Evolutionary conservation across 495 filamentous ascomycete genomes (phyloP), one percentile per base, ranked within the genome.

Genomic region (Eremomyces bilateralis): DNA sequence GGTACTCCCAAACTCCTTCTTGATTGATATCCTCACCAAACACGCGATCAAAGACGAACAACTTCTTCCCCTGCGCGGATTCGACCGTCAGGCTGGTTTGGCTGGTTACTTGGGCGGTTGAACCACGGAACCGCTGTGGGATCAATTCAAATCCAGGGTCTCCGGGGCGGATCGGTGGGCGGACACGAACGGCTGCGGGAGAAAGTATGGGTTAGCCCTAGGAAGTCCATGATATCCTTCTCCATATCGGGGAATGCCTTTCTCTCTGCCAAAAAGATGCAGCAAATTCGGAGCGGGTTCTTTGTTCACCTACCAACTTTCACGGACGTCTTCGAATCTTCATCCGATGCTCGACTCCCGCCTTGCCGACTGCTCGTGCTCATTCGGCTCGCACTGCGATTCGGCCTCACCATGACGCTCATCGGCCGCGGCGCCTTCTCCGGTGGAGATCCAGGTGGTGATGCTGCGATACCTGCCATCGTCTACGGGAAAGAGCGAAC

Each of bases 131-230:
- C 45, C 88, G 77, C 51, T 90, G 82, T 18, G 88, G 88, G 38
- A 99, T 82, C 42, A 93, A 69, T 36, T 95, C 90, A 56, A 65
- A 95, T 32, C 83, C 84, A 15, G 88, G 88, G 56, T 95, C 88
- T 28, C 65, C 67, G 4, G 81, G 65, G 40, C 70, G 69, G 35
- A 95, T 59, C 11, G 88, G 80, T 36, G 88, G 88, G 42, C 88
- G 82, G 28, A 99, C 79, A 54, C 88, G 83, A 46, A 99, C 81
- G 54, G 79, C 84, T 94, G 41, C 46, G 42, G 16, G 37, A 25
- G 36, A 32, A 38, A 22, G 33, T 36, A 42, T 15, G 36, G 17
- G 18, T 19, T 12, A 21, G 30, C 3, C n/a, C 10, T 38, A 41
- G 17, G 29, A 30, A 40, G 21, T 19, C 17, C n/a, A 33, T 17